Conservation (phyloP, 2,329 filamentous ascomycete genomes). For the Neopestalotiopsis sp. region DNA sequence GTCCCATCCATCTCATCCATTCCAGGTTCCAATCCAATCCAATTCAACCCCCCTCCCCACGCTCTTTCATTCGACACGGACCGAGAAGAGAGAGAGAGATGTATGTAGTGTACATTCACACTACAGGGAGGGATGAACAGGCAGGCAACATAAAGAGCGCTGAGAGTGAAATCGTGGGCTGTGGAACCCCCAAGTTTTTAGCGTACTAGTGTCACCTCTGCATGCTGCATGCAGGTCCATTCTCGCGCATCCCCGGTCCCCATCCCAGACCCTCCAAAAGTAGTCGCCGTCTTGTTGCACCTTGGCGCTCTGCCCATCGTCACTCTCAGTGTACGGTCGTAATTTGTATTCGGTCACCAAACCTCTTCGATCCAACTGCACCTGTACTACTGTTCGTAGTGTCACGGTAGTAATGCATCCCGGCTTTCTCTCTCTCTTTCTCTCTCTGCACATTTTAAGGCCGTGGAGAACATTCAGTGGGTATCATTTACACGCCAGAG, state of each 20-base stretch:
- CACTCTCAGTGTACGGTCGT: neutral
- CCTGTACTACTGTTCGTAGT: neutral
- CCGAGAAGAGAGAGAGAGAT: neutral
- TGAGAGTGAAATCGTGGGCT: neutral
- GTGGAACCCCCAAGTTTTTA: neutral
- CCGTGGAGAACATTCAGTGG: neutral
- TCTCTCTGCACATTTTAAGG: neutral
- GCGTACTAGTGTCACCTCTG: neutral
- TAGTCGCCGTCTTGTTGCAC: neutral
- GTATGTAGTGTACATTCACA: too few species aligned
- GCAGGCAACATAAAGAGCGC: too few species aligned
- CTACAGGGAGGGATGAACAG: neutral
- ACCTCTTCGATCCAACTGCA: neutral
- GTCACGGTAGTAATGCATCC: neutral
- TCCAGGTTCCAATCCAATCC: neutral
- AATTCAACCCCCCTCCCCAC: neutral
- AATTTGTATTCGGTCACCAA: neutral
- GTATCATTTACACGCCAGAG: conserved; percentile 2
- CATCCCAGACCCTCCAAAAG: neutral
- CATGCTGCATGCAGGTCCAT: conserved; percentile 1
- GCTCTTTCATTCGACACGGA: neutral
- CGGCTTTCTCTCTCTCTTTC: neutral
- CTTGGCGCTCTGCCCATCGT: neutral
- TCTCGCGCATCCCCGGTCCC: neutral
- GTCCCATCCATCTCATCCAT: conserved; percentile 1